Evolutionary conservation across 495 filamentous ascomycete species (phyloP).

Genomic region (Tuber calosporum): DNA sequence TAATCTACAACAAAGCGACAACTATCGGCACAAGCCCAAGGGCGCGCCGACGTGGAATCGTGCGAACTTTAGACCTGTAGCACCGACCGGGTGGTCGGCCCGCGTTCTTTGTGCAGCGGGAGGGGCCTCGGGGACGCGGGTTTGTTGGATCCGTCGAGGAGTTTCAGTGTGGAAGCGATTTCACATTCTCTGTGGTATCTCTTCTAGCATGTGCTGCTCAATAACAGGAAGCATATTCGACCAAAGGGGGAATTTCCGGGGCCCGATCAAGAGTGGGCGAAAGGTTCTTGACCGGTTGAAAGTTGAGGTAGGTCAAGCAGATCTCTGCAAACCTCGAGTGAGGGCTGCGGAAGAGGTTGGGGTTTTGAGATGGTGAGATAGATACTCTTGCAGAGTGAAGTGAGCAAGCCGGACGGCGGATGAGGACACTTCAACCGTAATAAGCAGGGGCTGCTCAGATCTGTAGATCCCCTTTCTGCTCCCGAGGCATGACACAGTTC

Average conservation of each 20-base stretch:
- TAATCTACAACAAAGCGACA: not conserved
- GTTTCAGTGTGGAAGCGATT: not conserved
- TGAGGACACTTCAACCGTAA: conserved; percentile 2
- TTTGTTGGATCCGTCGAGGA: not conserved
- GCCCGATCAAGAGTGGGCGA: conserved; percentile 1
- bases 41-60: not conserved
- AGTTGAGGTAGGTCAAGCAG: conserved; percentile 6
- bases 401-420: not conserved
- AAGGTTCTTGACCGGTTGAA: conserved; percentile 2
- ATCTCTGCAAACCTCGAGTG: not conserved
- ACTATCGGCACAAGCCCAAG: not conserved
- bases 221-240: conserved; percentile 6
- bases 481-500: conserved; percentile 1
- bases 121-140: not conserved
- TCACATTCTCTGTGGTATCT: not conserved
- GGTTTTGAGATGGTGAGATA: not conserved
- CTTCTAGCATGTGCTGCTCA: not conserved
- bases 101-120: not conserved
- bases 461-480: not conserved
- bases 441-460: not conserved
- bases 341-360: not conserved
- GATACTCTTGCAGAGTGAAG: not conserved
- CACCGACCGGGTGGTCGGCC: not conserved
- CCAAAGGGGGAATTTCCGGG: not conserved
- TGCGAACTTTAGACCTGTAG: not conserved